Base-by-base conservation (phyloP, 2,329 filamentous ascomycete species). In the Remersonia thermophila region DNA sequence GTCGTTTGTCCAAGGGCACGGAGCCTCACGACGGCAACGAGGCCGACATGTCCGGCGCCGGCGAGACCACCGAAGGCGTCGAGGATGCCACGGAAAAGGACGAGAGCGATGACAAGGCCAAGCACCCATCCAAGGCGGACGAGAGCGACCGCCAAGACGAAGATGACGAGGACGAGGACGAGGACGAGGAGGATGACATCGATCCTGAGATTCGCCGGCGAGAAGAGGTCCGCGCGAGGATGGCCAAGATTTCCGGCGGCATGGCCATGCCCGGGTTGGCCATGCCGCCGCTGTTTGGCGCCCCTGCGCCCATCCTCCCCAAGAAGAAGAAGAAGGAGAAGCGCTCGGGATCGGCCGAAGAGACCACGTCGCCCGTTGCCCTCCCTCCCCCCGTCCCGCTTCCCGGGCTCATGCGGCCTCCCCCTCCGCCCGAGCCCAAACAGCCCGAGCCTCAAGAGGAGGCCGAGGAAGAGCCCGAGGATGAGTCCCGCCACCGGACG, bases 211-310 rank as follows among this genome's bases (percentile, higher is more conserved):
- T 84, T 15, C 78, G 75, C 47, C 80, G 87, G 35, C 83, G 80
- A 54, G 78, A 94, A 60, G 89, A 95, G 55, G 67, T 98, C 23
- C 77, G 91, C 41, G 86, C 91, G 43, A 77, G 91, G 49, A 98
- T 98, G 85, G 91, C 91, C 31, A 95, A 94, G 62, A 91, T 98
- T 81, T 93, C 89, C 48, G 89, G 89, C 37, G 89, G 89, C 15
- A 94, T 94, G 84, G 85, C 85, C 32, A 93, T 96, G 80, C 77
- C 85, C 55, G 84, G 85, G 50, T 91, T 96, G 77, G 84, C 83
- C 18, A n/a, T n/a, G n/a, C n/a, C n/a, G 32, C 46, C 48, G 7
- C 36, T 51, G 12, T 51, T 52, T 36, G 49, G 49, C 11, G 46
- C 39, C 13, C 71, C 73, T 14, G 75, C 78, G 26, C 73, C 71